Evolutionary conservation across 352 stramenopile genomes (phyloP).

Genomic region (Plasmopara viticola): DNA sequence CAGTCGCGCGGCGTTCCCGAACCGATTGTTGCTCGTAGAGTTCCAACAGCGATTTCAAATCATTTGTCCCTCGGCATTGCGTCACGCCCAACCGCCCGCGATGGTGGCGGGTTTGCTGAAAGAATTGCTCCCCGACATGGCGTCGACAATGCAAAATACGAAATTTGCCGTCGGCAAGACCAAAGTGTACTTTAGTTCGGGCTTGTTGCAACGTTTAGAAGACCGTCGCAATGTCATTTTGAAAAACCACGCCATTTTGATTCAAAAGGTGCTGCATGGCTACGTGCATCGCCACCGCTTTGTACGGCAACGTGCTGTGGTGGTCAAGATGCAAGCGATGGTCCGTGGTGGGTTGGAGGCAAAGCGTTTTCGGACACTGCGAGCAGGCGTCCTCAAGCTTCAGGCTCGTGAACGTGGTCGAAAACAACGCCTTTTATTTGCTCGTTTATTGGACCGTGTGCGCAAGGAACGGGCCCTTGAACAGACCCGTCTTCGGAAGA

Average conservation of each 20-base stretch:
- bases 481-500: constrained; percentile 34
- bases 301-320: constrained; percentile 31
- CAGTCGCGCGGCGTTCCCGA: constrained; percentile 81
- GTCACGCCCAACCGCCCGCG: constrained; percentile 39
- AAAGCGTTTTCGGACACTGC: constrained; percentile 43
- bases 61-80: constrained; percentile 65
- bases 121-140: constrained; percentile 58
- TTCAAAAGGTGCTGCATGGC: constrained; percentile 69
- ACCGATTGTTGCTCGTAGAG: constrained; percentile 86
- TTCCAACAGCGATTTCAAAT: constrained; percentile 82
- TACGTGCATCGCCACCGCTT: constrained; percentile 58
- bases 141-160: constrained; percentile 61
- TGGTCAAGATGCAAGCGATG: constrained; percentile 47
- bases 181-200: constrained; percentile 86
- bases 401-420: constrained; percentile 52
- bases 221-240: constrained; percentile 71
- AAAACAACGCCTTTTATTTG: constrained; percentile 53
- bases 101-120: constrained; percentile 78
- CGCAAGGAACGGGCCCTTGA: constrained; percentile 33
- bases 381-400: constrained; percentile 40
- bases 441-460: constrained; percentile 38
- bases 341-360: constrained; percentile 33
- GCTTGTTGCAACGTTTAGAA: constrained; percentile 88
- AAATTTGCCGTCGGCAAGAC: constrained; percentile 73
- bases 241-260: constrained; percentile 62